Evolutionary conservation across 352 stramenopile species (phyloP).

Genomic region (Sclerospora graminicola): DNA sequence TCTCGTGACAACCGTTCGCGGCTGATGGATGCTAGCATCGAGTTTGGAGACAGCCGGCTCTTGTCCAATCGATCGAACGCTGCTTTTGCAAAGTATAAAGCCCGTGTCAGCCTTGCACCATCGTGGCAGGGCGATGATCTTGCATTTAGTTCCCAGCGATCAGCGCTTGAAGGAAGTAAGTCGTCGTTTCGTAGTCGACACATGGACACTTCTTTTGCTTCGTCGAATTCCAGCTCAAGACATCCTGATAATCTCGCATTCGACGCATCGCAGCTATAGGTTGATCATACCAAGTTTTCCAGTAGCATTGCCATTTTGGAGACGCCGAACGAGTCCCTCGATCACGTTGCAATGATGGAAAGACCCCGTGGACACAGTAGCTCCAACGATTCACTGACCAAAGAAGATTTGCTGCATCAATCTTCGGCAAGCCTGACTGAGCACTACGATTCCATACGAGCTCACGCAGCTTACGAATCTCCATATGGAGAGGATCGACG

Average conservation of each 20-base stretch:
- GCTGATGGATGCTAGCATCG: slow-evolving; percentile 8
- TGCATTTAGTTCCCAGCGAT: slow-evolving; percentile 12
- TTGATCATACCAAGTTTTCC: slow-evolving; percentile 20
- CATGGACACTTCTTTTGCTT: slow-evolving; percentile 8
- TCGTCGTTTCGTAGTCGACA: slow-evolving; percentile 2
- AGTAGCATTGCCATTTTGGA: slow-evolving; percentile 23
- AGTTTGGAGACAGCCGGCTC: slow-evolving; percentile 10
- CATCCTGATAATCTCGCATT: slow-evolving; percentile 13
- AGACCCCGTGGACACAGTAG: slow-evolving; percentile 17
- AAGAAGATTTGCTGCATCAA: slow-evolving; percentile 36
- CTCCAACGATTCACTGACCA: slow-evolving; percentile 21
- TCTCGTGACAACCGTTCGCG: slow-evolving; percentile 7
- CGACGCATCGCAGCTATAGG: slow-evolving; percentile 17
- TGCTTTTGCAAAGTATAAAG: slow-evolving; percentile 9
- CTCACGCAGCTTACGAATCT: slow-evolving; percentile 11
- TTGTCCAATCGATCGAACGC: slow-evolving; percentile 16
- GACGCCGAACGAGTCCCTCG: slow-evolving; percentile 11
- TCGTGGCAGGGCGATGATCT: slow-evolving; percentile 19
- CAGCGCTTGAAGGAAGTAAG: slow-evolving; percentile 8
- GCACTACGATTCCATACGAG: slow-evolving; percentile 29
- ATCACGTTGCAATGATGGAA: slow-evolving; percentile 27
- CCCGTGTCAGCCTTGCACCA: slow-evolving; percentile 14
- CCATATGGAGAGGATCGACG: slow-evolving; percentile 28
- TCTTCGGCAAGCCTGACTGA: slow-evolving; percentile 29
- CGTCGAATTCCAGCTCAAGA: slow-evolving; percentile 1